These are phyloP conservation scores for Cutaneotrichosporon cutaneum DNA, from an alignment of 1,284 basidiomycete genomes.

Conservation along the genomic window DNA sequence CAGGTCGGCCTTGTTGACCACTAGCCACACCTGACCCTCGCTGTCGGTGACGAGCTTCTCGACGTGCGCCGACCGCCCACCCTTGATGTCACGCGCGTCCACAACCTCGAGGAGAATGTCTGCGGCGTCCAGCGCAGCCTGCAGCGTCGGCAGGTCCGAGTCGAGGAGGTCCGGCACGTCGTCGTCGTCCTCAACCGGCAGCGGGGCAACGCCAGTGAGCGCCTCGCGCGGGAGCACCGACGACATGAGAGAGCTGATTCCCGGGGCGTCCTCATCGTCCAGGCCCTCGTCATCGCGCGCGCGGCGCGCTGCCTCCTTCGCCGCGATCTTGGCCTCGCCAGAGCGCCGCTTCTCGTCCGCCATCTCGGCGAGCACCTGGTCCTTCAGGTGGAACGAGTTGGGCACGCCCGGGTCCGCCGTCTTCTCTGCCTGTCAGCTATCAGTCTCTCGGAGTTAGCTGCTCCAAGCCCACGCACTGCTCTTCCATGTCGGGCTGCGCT, in stretches of 20 bases:
- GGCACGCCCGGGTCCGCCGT: slow-evolving; percentile 92
- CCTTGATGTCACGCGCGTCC: slow-evolving; percentile 78
- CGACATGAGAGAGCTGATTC: slow-evolving; percentile 34
- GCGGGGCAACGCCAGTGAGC: slow-evolving; percentile 18
- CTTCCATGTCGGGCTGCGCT: slow-evolving; percentile 87
- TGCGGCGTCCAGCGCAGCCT: slow-evolving; percentile 72
- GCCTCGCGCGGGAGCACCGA: slow-evolving; percentile 30
- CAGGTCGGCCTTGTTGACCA: slow-evolving; percentile 85
- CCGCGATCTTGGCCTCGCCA: slow-evolving; percentile 10
- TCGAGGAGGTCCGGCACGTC: slow-evolving; percentile 64
- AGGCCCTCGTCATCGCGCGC: slow-evolving; percentile 13
- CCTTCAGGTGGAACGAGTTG: slow-evolving; percentile 96
- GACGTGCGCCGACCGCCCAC: slow-evolving; percentile 65
- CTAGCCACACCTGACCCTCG: slow-evolving; percentile 58
- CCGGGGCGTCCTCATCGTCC: slow-evolving; percentile 48
- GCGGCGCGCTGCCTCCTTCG: slow-evolving; percentile 7
- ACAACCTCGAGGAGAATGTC: slow-evolving; percentile 83
- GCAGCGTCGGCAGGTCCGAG: slow-evolving; percentile 65
- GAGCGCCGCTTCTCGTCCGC: slow-evolving; percentile 73
- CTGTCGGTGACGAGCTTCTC: slow-evolving; percentile 60
- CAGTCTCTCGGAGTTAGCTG: neutral
- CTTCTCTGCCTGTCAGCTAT: slow-evolving; percentile 59
- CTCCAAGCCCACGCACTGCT: slow-evolving; percentile 64
- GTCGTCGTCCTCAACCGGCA: slow-evolving; percentile 37
- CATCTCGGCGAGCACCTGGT: slow-evolving; percentile 89